Evolutionary conservation across 257 asterid genomes (phyloP), one percentile per base, ranked within the genome.

Genomic region (Nicotiana undulata): DNA sequence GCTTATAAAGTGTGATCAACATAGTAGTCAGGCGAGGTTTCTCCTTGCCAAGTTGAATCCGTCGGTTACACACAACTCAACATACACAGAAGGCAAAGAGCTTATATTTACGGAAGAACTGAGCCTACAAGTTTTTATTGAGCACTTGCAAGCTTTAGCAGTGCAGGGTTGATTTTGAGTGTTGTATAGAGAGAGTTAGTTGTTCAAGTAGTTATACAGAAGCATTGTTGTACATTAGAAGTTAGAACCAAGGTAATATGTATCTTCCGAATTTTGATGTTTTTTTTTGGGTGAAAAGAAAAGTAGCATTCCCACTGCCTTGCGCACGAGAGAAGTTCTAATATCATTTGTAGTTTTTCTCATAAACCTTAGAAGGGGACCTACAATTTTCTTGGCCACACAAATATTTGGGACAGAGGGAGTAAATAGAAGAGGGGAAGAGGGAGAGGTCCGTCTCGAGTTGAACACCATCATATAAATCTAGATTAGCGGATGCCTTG

Each of bases 11-110:
- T 95, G 99, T 58, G 99, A 95, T 28, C 99, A 95, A 81, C 99
- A 95, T 66, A 83, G 99, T 79, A 95, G 99, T 86, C 97, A 92
- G 84, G 99, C 98, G 9, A 88, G 99, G 88, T 90, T 91, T 88
- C 96, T 95, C 76, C 96, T 95, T 44, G 97, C 98, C 5, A 92
- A 91, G 89, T 79, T 95, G 66, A 95, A 95, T 82, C 99, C 99
- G 11, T 95, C 99, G 1, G 90, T 92, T 16, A 93, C 98, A 4
- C 99, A 90, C 64, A 83, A 90, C 58, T 92, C 97, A 13, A 89
- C 85, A 0, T 66, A 89, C 74, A 44, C 83, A 0, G 89, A 86
- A 22, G 97, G 95, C 28, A 83, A 89, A 6, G 98, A 95, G 7
- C 80, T 95, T 61, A 86, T 95, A 85, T 90, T 92, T 80, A 95